These are phyloP conservation scores for Tylopilus rubrobrunneus DNA, from an alignment of 768 basidiomycete genomes.

Conservation along the genomic window DNA sequence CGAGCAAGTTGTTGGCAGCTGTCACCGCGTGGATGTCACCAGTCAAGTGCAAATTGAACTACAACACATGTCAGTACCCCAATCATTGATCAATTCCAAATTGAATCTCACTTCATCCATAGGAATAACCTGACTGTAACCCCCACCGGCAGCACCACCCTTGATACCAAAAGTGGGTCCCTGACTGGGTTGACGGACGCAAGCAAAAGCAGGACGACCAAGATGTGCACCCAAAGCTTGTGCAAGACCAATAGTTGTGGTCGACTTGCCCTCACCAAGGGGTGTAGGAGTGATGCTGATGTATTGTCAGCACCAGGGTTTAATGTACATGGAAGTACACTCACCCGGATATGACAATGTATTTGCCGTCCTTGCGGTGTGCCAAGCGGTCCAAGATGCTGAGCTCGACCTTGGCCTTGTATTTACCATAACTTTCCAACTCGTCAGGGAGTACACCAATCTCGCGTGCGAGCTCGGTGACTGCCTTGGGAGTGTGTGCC, in stretches of 20 bases:
- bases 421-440: conserved; percentile 90
- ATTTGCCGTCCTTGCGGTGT: conserved; percentile 90
- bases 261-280: conserved; percentile 97
- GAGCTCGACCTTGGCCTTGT: conserved; percentile 96
- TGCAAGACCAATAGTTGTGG: conserved; percentile 94
- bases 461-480: conserved; percentile 80
- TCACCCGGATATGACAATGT: conserved; percentile 91
- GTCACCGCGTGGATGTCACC: conserved; percentile 98
- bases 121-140: conserved; percentile 98
- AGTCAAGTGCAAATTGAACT: conserved; percentile 95
- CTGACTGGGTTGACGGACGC: conserved; percentile 96
- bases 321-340: conserved; percentile 11
- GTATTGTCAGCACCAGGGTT: neutral
- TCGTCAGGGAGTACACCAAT: conserved; percentile 85
- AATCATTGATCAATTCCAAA: neutral
- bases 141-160: conserved; percentile 96
- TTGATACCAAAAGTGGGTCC: conserved; percentile 99
- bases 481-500: conserved; percentile 89
- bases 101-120: conserved; percentile 80
- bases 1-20: conserved; percentile 94
- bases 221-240: conserved; percentile 96
- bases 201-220: conserved; percentile 89
- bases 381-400: conserved; percentile 78
- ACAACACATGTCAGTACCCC: conserved; percentile 2
- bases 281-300: conserved; percentile 91